Percentiles rank a stretch among this genome's conserved stretches.
Evolutionary conservation across 768 basidiomycete species (phyloP).

Genomic region (Auricularia sp.): DNA sequence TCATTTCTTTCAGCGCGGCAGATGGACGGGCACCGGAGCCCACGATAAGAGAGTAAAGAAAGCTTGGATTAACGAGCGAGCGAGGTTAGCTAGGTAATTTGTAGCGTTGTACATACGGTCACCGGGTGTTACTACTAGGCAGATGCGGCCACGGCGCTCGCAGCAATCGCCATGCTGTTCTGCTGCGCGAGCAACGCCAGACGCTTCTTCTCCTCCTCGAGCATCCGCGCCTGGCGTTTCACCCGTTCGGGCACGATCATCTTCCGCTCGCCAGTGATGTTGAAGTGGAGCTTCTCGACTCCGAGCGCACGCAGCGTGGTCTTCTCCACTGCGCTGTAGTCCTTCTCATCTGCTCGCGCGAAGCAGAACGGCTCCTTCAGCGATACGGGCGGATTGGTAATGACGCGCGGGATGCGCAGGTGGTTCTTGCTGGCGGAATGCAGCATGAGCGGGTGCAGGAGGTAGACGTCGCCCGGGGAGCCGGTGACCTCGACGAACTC

Average conservation of each 20-base stretch:
- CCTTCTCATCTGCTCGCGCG: constrained; percentile 30
- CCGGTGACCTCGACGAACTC: constrained; percentile 30
- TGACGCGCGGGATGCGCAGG: constrained; percentile 46
- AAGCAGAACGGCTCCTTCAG: constrained; percentile 47
- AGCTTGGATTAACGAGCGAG: too few species aligned
- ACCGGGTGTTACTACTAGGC: too few species aligned
- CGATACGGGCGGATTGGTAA: constrained; percentile 55
- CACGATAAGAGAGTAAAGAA: too few species aligned
- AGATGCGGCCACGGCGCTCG: too few species aligned
- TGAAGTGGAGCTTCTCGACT: constrained; percentile 1
- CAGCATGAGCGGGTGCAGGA: constrained; percentile 55
- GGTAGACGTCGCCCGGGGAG: constrained; percentile 50
- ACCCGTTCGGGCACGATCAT: neutral
- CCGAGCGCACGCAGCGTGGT: constrained; percentile 49
- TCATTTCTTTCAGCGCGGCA: too few species aligned
- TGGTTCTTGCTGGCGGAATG: constrained; percentile 55
- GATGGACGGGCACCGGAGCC: too few species aligned
- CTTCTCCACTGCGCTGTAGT: constrained; percentile 45
- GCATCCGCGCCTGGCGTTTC: neutral
- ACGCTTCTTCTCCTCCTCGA: neutral
- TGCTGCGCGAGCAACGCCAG: neutral
- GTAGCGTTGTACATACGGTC: too few species aligned
- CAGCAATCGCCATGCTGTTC: too few species aligned
- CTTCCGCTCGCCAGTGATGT: neutral
- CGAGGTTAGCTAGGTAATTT: too few species aligned